phyloP scores from a whole-genome alignment of 2,329 filamentous ascomycete genomes.

The Chaetomium olivaceum region DNA sequence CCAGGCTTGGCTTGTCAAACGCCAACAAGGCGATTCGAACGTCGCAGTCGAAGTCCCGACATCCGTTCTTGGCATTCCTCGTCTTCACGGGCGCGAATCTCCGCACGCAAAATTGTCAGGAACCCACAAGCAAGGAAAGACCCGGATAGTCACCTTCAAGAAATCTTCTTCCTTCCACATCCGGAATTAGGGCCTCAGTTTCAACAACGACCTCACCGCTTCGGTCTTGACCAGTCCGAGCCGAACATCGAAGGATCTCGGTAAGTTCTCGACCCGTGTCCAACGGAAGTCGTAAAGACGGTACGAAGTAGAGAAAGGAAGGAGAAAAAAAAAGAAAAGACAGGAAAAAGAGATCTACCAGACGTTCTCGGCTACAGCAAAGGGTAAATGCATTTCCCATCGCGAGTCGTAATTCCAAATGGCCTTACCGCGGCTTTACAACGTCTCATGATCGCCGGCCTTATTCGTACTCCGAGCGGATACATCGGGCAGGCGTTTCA shows the following conservation, averaged over 20 bases:
- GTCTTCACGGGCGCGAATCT: not conserved
- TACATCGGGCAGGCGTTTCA: slow-evolving; percentile 13
- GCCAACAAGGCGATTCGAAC: not conserved
- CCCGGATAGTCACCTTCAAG: not conserved
- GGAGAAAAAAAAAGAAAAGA: not conserved
- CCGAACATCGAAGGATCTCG: not conserved
- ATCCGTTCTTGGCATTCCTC: slow-evolving; percentile 3
- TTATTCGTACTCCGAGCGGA: slow-evolving; percentile 4
- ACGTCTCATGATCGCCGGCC: slow-evolving; percentile 5
- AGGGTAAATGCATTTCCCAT: slow-evolving; percentile 10
- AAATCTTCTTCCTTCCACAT: slow-evolving; percentile 9
- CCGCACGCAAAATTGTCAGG: not conserved
- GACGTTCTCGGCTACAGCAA: not conserved
- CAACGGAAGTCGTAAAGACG: not conserved
- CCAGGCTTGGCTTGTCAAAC: not conserved
- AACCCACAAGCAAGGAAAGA: not conserved
- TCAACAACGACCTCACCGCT: not conserved
- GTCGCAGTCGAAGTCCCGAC: too few species aligned
- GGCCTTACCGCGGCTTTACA: slow-evolving; percentile 1
- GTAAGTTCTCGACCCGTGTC: not conserved
- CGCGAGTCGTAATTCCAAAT: not conserved
- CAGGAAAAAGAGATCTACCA: not conserved
- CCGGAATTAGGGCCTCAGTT: not conserved
- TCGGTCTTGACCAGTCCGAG: not conserved
- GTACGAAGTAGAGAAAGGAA: not conserved